Evolutionary conservation across 768 basidiomycete genomes (phyloP), one percentile per base, ranked within the genome.

Genomic region (Russula griseocarnosa): DNA sequence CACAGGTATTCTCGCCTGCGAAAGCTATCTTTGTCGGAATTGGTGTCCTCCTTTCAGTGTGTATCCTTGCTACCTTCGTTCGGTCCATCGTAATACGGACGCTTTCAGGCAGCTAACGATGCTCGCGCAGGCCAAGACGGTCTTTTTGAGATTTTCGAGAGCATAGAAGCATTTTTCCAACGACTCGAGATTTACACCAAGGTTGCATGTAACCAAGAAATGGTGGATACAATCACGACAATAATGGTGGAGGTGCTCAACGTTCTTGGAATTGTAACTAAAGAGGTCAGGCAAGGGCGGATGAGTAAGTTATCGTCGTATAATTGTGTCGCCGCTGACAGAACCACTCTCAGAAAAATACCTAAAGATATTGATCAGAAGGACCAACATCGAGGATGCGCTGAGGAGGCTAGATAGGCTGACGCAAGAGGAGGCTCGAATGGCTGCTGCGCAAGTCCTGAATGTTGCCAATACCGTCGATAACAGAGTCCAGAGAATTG

Each of bases 231-330:
- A 24, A 46, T 46, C 5, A 36, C 36, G 1, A 16, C n/a, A 10
- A 40, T 47, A 10, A 54, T 54, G 53, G 53, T 47, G 0, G 60
- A 61, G 22, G 52, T 61, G 1, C 53, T 61, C 11, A 47, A 30
- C 30, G 6, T 47, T 22, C 44, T 55, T 10, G 42, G 11, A 30
- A 61, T 40, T 22, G 32, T 34, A 5, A 61, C 53, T 7, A 61
- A 55, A 11, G 40, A 55, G 9, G 26, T 47, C 5, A 44, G 28
- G 1, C 28, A 46, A 34, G 14, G 53, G 2, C 13, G 10, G 2
- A 26, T 6, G 6, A 55, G 60, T 61, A 32, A 55, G 60, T 54
- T 3, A 3, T 18, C 5, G 9, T 3, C 5, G 4, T 5, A 13
- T 4, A 49, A 11, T 18, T 1, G n/a, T 28, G 10, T 38, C 2